Evolutionary conservation across 805 yeast genomes (phyloP).

Genomic region (Barnettozyma botsteinii): DNA sequence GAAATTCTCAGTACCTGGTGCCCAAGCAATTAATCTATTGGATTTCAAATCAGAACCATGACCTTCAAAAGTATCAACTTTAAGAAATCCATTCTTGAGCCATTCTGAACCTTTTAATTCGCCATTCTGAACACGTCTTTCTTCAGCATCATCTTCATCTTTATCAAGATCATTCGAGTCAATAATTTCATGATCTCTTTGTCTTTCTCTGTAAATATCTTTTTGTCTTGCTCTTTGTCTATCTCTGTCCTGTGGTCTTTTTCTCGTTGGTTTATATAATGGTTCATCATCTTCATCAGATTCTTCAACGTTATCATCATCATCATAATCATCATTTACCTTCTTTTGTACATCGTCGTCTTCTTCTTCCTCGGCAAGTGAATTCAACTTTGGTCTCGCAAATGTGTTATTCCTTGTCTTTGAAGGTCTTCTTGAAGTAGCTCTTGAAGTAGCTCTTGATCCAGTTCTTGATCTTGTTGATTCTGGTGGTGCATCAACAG

Average conservation of each 20-base stretch:
- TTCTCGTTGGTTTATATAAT: no score
- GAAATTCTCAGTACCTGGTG: conserved; percentile 48
- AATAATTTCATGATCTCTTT: no score
- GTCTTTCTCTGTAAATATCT: no score
- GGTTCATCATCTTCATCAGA: conserved; percentile 17
- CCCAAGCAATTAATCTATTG: conserved; percentile 55
- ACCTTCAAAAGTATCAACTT: conserved; percentile 44
- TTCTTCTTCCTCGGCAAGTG: conserved; percentile 19
- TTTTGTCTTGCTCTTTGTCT: no score
- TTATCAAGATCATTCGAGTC: conserved; percentile 16
- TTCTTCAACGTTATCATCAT: not conserved
- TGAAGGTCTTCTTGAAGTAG: no score
- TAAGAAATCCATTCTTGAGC: conserved; percentile 38
- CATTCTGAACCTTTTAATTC: conserved; percentile 45
- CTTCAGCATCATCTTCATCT: conserved; percentile 20
- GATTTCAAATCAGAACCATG: conserved; percentile 42
- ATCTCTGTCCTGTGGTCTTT: no score
- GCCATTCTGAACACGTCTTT: conserved; percentile 25
- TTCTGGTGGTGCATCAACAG: conserved; percentile 23
- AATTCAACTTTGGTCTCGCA: not conserved
- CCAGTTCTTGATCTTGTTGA: conserved; percentile 10
- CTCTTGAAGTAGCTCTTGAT: conserved; percentile 12
- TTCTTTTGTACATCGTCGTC: conserved; percentile 16
- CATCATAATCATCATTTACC: conserved; percentile 11
- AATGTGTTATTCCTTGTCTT: no score